Percentiles rank a stretch among this genome's conserved stretches.
phyloP scores from a whole-genome alignment of 2,329 filamentous ascomycete genomes.

The Curvularia lunata region DNA sequence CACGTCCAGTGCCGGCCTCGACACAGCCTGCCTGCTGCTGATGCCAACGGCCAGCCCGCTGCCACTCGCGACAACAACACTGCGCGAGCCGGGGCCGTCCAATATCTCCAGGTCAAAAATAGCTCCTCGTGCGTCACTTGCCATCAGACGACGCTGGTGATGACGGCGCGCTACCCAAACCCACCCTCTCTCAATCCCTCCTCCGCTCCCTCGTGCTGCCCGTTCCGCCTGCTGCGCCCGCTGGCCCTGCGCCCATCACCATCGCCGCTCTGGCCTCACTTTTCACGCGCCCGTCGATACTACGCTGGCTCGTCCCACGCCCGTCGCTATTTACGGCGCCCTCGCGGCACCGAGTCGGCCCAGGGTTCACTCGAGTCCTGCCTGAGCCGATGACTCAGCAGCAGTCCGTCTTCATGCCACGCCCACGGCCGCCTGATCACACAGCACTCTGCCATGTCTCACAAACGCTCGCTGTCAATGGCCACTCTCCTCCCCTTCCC shows the following conservation, averaged over 20 bases:
- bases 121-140: constrained; percentile 29
- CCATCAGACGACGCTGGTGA: constrained; percentile 16
- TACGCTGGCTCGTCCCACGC: constrained; percentile 17
- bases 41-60: not conserved
- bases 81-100: constrained; percentile 26
- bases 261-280: constrained; percentile 5
- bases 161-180: not conserved
- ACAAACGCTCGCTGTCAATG: not conserved
- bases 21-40: not conserved
- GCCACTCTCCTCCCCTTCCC: no score
- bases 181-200: not conserved
- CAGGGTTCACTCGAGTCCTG: no score
- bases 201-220: not conserved
- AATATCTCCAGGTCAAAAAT: constrained; percentile 39
- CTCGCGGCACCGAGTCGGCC: constrained; percentile 5
- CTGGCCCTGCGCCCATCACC: not conserved
- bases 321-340: constrained; percentile 9
- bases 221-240: constrained; percentile 6
- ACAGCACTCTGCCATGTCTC: constrained; percentile 14
- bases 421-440: no score
- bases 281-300: constrained; percentile 5
- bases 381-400: constrained; percentile 8
- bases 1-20: not conserved
- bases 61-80: constrained; percentile 24
- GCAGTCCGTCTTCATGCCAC: no score